Evolutionary conservation across 177 flowering plant species (phyloP).

Genomic region (Tripterygium wilfordii): DNA sequence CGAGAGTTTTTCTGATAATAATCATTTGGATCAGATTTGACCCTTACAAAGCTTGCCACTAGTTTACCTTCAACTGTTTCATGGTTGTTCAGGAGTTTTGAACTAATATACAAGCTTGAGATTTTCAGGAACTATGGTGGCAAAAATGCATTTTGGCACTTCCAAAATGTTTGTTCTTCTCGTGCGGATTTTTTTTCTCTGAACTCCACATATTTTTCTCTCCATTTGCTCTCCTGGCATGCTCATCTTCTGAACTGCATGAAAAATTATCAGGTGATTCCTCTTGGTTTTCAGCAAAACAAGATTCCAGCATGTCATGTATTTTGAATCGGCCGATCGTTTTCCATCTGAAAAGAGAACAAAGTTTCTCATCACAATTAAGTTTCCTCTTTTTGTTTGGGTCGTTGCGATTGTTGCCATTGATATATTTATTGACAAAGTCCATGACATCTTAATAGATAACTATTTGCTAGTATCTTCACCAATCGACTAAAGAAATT

Average conservation of each 20-base stretch:
- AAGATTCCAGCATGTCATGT: constrained; percentile 40
- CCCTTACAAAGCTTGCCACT: constrained; percentile 63
- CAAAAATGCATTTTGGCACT: constrained; percentile 39
- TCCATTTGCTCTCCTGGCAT: constrained; percentile 9
- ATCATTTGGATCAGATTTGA: constrained; percentile 61
- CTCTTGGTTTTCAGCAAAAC: constrained; percentile 49
- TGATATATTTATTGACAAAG: constrained; percentile 43
- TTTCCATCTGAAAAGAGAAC: constrained; percentile 51
- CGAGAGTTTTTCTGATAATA: constrained; percentile 38
- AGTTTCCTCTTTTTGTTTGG: constrained; percentile 56
- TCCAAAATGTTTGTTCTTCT: constrained; percentile 16
- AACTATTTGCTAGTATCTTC: constrained; percentile 35
- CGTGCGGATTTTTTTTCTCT: constrained; percentile 9
- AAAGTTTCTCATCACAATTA: constrained; percentile 52
- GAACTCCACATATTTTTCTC: constrained; percentile 10
- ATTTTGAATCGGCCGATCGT: constrained; percentile 37
- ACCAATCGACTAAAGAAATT: constrained; percentile 66
- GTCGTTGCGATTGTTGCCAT: constrained; percentile 38
- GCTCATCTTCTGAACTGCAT: constrained; percentile 27
- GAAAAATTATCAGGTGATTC: constrained; percentile 37
- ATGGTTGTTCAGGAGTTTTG: constrained; percentile 37
- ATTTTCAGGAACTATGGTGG: constrained; percentile 54
- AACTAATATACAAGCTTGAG: constrained; percentile 69
- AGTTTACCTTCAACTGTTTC: constrained; percentile 57
- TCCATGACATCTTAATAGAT: constrained; percentile 43